These are phyloP conservation scores for Hypoxylon fragiforme DNA, from an alignment of 495 filamentous ascomycete species.

Conservation along the genomic window DNA sequence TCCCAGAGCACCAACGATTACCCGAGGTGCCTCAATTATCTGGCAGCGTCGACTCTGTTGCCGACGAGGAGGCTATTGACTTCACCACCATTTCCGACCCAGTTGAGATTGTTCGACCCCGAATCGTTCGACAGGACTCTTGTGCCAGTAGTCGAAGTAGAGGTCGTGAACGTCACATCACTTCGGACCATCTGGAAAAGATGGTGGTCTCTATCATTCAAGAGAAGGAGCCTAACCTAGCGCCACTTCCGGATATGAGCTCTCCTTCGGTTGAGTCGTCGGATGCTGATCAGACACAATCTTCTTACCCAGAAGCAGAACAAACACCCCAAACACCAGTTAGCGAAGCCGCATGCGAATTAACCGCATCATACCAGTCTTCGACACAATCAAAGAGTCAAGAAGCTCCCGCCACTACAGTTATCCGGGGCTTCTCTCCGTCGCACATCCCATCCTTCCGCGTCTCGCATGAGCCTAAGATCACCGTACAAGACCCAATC, in stretches of 20 bases:
- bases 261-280: slow-evolving; percentile 32
- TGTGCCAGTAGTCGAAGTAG: slow-evolving; percentile 62
- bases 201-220: slow-evolving; percentile 86
- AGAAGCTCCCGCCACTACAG: slow-evolving; percentile 58
- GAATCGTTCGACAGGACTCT: slow-evolving; percentile 59
- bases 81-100: slow-evolving; percentile 60
- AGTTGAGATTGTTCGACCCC: slow-evolving; percentile 61
- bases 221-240: slow-evolving; percentile 68
- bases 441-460: slow-evolving; percentile 69
- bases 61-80: slow-evolving; percentile 76
- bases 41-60: slow-evolving; percentile 83
- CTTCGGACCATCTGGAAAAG: slow-evolving; percentile 80
- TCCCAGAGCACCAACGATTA: slow-evolving; percentile 43
- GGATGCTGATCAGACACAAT: slow-evolving; percentile 28
- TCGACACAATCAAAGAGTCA: slow-evolving; percentile 25
- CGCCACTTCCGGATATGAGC: slow-evolving; percentile 59
- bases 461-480: slow-evolving; percentile 34
- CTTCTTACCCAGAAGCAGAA: slow-evolving; percentile 28
- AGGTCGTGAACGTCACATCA: slow-evolving; percentile 86
- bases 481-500: slow-evolving; percentile 38
- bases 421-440: slow-evolving; percentile 87
- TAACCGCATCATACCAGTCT: slow-evolving; percentile 30
- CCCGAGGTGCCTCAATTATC: slow-evolving; percentile 81
- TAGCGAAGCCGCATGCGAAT: slow-evolving; percentile 51
- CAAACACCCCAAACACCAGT: slow-evolving; percentile 61